Conservation (phyloP, 1,284 basidiomycete genomes). For the Ganoderma boninense region DNA sequence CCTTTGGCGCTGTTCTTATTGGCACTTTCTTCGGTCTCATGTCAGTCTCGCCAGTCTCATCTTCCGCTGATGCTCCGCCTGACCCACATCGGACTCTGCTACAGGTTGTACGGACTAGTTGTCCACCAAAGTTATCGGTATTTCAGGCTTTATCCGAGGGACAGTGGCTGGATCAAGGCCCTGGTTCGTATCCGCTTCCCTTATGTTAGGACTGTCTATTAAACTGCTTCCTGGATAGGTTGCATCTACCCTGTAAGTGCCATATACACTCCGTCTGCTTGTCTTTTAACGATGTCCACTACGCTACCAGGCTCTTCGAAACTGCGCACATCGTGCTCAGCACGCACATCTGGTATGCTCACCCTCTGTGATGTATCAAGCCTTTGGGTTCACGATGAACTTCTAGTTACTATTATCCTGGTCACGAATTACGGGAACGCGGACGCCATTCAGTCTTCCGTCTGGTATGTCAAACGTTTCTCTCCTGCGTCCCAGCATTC, state of each 20-base stretch:
- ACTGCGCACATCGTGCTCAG: constrained; percentile 13
- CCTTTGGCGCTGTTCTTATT: constrained; percentile 19
- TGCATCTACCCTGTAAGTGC: not conserved
- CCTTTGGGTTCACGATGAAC: not conserved
- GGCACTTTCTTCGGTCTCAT: constrained; percentile 20
- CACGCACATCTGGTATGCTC: constrained; percentile 9
- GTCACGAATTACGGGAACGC: constrained; percentile 1
- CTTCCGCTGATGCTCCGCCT: not conserved
- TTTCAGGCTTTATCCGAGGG: constrained; percentile 1
- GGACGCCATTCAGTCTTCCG: not conserved
- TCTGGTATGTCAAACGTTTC: constrained; percentile 5
- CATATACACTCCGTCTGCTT: not conserved
- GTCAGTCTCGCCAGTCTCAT: constrained; percentile 2
- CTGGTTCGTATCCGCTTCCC: not conserved
- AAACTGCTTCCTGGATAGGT: not conserved
- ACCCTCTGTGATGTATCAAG: not conserved
- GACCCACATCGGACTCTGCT: not conserved
- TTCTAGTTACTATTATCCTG: constrained; percentile 18
- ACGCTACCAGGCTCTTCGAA: constrained; percentile 6
- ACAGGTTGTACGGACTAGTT: constrained; percentile 18
- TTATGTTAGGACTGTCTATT: not conserved
- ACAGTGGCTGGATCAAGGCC: not conserved
- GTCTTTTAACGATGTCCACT: not conserved
- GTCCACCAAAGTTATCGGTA: constrained; percentile 19
- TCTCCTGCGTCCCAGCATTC: not conserved